Percentiles rank a stretch among this genome's conserved stretches.
Evolutionary conservation across 192 early-diverging fungal genomes (phyloP).

Genomic region (Glomus cerebriforme): DNA sequence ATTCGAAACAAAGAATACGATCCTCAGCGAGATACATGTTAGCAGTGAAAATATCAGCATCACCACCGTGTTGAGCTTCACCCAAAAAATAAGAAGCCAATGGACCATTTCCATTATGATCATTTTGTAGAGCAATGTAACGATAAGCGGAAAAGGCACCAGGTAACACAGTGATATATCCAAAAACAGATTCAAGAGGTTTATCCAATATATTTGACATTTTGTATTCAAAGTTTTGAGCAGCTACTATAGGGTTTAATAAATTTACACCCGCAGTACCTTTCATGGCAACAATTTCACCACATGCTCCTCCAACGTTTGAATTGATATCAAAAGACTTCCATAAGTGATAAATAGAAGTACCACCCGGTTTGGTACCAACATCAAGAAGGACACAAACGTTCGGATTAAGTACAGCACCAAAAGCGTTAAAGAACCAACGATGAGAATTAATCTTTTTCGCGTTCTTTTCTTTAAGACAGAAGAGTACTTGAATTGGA

Average conservation of each 20-base stretch:
- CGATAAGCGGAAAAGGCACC: constrained; percentile 87
- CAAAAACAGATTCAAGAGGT: constrained; percentile 80
- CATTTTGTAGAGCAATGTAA: constrained; percentile 71
- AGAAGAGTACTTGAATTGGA: constrained; percentile 81
- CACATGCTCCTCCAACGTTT: constrained; percentile 65
- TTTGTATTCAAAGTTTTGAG: constrained; percentile 75
- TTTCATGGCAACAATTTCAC: constrained; percentile 68
- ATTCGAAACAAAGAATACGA: constrained; percentile 84
- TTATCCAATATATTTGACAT: constrained; percentile 72
- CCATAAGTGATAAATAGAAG: constrained; percentile 70
- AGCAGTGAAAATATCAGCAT: constrained; percentile 69
- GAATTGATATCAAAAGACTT: constrained; percentile 63
- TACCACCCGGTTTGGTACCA: constrained; percentile 61
- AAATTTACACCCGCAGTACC: constrained; percentile 62
- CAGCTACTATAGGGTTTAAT: constrained; percentile 61
- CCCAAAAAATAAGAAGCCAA: constrained; percentile 78
- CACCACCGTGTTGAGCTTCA: constrained; percentile 56
- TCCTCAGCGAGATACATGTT: constrained; percentile 88
- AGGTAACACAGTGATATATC: constrained; percentile 86
- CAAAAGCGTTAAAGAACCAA: constrained; percentile 73
- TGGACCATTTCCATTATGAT: constrained; percentile 59
- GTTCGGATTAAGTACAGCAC: constrained; percentile 57
- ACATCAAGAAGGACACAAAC: constrained; percentile 68
- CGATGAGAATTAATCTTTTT: constrained; percentile 88
- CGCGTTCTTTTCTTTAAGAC: constrained; percentile 90